Percentiles rank a stretch among this genome's conserved stretches.
These are phyloP conservation scores for Stemphylium vesicarium DNA, from an alignment of 2,329 filamentous ascomycete species.

Conservation along the genomic window DNA sequence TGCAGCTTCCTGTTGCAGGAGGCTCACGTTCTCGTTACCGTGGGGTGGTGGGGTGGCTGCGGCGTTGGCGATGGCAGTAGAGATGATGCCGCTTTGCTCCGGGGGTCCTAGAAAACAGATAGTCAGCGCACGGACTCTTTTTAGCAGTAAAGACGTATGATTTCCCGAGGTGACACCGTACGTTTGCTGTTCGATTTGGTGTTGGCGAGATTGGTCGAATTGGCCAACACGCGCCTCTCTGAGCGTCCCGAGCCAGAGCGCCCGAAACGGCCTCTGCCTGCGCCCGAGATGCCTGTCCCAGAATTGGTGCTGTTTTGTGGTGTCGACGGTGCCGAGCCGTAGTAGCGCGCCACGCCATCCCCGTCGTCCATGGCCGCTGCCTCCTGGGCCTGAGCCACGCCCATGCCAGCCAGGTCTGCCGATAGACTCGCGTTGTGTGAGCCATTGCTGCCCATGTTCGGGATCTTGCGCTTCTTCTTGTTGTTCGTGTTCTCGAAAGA, in stretches of 20 bases:
- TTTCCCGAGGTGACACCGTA: conserved; percentile 43
- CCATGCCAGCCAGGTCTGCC: conserved; percentile 69
- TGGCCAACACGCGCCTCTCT: conserved; percentile 53
- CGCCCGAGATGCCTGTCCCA: conserved; percentile 78
- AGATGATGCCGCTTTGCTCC: conserved; percentile 81
- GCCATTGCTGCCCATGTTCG: conserved; percentile 77
- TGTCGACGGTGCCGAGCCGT: conserved; percentile 62
- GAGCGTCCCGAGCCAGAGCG: conserved; percentile 57
- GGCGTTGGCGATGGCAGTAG: conserved; percentile 87
- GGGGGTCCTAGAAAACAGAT: conserved; percentile 45
- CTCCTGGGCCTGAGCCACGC: conserved; percentile 58
- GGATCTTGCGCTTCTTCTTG: conserved; percentile 99
- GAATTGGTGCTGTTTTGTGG: conserved; percentile 54
- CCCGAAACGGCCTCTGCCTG: conserved; percentile 84
- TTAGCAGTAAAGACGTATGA: conserved; percentile 20
- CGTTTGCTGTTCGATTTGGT: conserved; percentile 51
- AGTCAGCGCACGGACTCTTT: conserved; percentile 46
- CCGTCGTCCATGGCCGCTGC: conserved; percentile 54
- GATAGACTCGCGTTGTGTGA: conserved; percentile 64
- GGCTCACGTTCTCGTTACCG: conserved; percentile 79
- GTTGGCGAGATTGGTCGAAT: conserved; percentile 52
- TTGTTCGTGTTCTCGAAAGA: conserved; percentile 99
- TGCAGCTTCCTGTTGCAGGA: conserved; percentile 72
- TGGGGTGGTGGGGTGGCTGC: conserved; percentile 55
- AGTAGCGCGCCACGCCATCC: conserved; percentile 58